A percentile compares a stretch with the other conserved stretches of the same genome.
These are phyloP conservation scores for Anaeromyces robustus DNA, from an alignment of 192 early-diverging fungal species.

Conservation along the genomic window DNA sequence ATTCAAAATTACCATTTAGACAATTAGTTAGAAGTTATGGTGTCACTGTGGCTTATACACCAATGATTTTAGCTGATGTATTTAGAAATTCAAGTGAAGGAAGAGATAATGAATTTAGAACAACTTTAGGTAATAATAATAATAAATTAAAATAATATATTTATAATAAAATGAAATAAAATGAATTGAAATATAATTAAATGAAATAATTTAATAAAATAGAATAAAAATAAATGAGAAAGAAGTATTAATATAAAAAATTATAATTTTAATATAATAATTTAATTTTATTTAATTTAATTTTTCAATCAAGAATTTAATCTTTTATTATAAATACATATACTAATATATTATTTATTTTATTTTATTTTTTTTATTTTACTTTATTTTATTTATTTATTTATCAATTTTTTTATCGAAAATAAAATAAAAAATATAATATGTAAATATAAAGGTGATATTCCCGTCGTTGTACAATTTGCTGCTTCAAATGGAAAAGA, in stretches of 20 bases:
- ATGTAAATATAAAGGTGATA: conserved; percentile 25
- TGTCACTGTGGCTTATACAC: conserved; percentile 78
- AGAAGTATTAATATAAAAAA: no score
- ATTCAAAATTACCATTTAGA: conserved; percentile 86
- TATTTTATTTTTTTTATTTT: no score
- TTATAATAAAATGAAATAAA: no score
- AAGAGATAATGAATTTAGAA: conserved; percentile 67
- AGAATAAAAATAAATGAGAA: no score
- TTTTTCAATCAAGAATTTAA: no score
- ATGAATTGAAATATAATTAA: no score
- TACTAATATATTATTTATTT: no score
- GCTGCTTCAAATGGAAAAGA: conserved; percentile 68
- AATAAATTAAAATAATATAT: not conserved
- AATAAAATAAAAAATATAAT: not conserved
- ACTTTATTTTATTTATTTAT: no score
- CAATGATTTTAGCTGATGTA: conserved; percentile 90
- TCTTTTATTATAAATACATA: no score
- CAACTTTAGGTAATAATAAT: conserved; percentile 21
- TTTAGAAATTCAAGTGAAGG: conserved; percentile 71
- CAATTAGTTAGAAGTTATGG: conserved; percentile 75
- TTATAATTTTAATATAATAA: no score
- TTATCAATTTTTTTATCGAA: not conserved
- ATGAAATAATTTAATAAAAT: no score
- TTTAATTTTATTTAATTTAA: no score
- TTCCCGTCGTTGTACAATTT: conserved; percentile 87